These are phyloP conservation scores for Clitocybe nebularis DNA, from an alignment of 1,284 basidiomycete genomes.

Conservation along the genomic window DNA sequence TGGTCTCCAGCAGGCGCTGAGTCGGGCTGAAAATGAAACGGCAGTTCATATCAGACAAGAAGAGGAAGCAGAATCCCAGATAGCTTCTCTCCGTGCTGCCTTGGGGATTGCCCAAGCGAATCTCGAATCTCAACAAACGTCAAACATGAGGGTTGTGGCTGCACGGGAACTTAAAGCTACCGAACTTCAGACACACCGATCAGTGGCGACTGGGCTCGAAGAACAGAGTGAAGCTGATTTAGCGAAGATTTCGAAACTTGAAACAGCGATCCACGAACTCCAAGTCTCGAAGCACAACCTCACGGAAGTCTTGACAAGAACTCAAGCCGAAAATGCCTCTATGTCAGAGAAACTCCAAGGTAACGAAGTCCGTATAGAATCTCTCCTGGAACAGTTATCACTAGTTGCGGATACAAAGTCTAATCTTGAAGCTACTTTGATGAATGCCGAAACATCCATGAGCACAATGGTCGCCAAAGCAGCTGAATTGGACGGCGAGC, in stretches of 20 bases:
- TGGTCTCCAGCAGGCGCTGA: conserved; percentile 7
- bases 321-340: conserved; percentile 4
- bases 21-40: conserved; percentile 7
- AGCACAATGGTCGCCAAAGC: conserved; percentile 5
- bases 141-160: not conserved
- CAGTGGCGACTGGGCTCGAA: conserved; percentile 4
- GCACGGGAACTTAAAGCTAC: conserved; percentile 2
- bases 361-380: conserved; percentile 12
- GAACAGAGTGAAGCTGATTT: conserved; percentile 8
- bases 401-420: conserved; percentile 8
- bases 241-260: conserved; percentile 9
- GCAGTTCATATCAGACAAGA: conserved; percentile 7
- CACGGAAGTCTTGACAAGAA: not conserved
- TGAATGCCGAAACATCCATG: conserved; percentile 6
- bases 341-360: conserved; percentile 11
- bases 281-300: conserved; percentile 10
- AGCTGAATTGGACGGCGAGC: conserved; percentile 1
- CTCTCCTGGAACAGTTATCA: conserved; percentile 10
- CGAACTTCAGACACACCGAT: conserved; percentile 9
- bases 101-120: conserved; percentile 14
- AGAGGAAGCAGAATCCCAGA: conserved; percentile 7
- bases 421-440: conserved; percentile 5
- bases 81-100: conserved; percentile 14
- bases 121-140: conserved; percentile 5
- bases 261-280: conserved; percentile 10